A percentile compares a stretch with the other conserved stretches of the same genome.
phyloP scores from a whole-genome alignment of 129 eudicot species.

The Oenanthe sinensis region DNA sequence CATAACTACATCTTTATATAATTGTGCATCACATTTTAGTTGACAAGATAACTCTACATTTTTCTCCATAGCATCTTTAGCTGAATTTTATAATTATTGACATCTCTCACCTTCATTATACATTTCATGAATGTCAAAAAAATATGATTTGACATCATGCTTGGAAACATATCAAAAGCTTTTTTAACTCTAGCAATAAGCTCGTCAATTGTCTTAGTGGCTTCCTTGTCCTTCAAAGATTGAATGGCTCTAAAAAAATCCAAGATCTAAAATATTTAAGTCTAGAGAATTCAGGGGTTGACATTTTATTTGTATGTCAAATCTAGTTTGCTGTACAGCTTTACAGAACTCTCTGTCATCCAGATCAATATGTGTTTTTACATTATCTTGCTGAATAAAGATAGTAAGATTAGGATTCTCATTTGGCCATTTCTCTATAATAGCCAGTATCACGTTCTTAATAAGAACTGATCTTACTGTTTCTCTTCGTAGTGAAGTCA shows the following conservation, averaged over 20 bases:
- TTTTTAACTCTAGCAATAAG: not conserved
- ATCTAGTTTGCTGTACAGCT: not conserved
- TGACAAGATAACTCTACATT: not conserved
- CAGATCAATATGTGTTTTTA: not conserved
- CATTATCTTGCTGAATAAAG: not conserved
- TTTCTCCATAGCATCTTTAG: not conserved
- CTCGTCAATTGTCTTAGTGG: not conserved
- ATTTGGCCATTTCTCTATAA: not conserved
- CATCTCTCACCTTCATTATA: too few relatives aligned
- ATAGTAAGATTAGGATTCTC: not conserved
- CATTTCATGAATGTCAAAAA: not conserved
- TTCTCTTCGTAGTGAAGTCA: not conserved
- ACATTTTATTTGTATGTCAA: too few relatives aligned
- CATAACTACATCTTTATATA: not conserved
- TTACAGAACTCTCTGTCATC: not conserved
- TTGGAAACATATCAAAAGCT: not conserved
- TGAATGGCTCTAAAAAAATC: too few relatives aligned
- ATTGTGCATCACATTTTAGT: not conserved
- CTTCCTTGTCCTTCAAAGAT: not conserved
- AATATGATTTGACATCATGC: too few relatives aligned
- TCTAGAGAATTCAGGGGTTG: not conserved
- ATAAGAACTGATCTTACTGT: not conserved
- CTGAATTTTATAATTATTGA: not conserved
- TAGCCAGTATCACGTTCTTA: not conserved
- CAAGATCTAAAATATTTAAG: not conserved